Percentiles rank a stretch among this genome's conserved stretches.
phyloP scores from a whole-genome alignment of 768 basidiomycete species.

The Naganishia vishniacii region DNA sequence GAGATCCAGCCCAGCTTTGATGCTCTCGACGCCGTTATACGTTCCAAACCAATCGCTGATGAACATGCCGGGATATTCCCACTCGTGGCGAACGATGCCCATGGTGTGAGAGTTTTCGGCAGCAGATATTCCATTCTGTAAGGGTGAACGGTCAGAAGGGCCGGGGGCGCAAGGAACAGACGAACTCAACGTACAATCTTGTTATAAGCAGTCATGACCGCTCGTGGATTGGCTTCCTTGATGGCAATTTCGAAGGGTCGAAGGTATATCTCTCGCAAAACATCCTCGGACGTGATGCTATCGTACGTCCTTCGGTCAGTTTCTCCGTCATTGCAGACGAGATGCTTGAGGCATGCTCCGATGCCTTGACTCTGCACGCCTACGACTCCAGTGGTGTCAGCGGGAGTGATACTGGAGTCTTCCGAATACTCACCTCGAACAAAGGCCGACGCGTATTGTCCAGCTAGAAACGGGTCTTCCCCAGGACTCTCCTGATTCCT shows the following conservation, averaged over 20 bases:
- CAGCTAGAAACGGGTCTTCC: constrained; percentile 49
- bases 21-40: constrained; percentile 58
- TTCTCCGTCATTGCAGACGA: constrained; percentile 77
- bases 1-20: constrained; percentile 51
- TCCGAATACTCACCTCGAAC: constrained; percentile 1
- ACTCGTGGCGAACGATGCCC: constrained; percentile 52
- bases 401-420: constrained; percentile 55
- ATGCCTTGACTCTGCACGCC: constrained; percentile 73
- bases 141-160: neutral
- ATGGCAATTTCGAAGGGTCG: constrained; percentile 60
- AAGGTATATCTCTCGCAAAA: constrained; percentile 59
- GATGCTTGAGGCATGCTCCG: constrained; percentile 74
- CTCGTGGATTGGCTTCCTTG: constrained; percentile 50
- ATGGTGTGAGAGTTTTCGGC: constrained; percentile 17
- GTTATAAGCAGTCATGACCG: constrained; percentile 28
- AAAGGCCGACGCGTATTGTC: constrained; percentile 11
- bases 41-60: constrained; percentile 80
- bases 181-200: neutral
- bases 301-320: constrained; percentile 52
- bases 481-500: constrained; percentile 63
- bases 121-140: constrained; percentile 16
- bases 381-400: constrained; percentile 63
- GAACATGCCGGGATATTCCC: constrained; percentile 66
- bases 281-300: constrained; percentile 51
- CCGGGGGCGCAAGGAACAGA: too few species aligned